Conservation (phyloP, 2,329 filamentous ascomycete genomes). For the Fusarium virguliforme region DNA sequence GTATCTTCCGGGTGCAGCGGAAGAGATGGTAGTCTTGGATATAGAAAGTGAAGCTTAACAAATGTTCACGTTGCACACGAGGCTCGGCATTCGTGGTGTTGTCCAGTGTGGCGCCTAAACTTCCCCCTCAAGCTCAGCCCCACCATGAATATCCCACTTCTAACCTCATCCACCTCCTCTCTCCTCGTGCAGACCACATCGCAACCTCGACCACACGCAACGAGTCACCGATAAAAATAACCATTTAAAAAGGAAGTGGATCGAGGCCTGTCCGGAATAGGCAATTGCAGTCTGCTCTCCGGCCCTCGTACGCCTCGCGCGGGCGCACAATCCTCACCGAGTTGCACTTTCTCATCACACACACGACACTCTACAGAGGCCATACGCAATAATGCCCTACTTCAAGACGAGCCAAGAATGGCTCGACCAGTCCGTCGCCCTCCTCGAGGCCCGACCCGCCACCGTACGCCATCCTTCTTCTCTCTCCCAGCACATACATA, state of each 20-base stretch:
- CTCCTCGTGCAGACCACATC: slow-evolving; percentile 35
- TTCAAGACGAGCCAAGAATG: slow-evolving; percentile 89
- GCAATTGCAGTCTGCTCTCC: background rate
- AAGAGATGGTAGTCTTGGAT: background rate
- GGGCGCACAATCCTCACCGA: slow-evolving; percentile 3
- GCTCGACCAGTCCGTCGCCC: slow-evolving; percentile 88
- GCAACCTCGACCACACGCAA: background rate
- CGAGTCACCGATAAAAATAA: background rate
- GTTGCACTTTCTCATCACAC: background rate
- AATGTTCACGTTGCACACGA: background rate
- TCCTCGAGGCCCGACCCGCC: slow-evolving; percentile 88
- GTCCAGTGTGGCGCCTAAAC: slow-evolving; percentile 27
- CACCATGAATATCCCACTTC: slow-evolving; percentile 45
- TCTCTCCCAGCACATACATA: slow-evolving; percentile 21
- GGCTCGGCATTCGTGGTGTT: slow-evolving; percentile 15
- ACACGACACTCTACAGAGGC: slow-evolving; percentile 25
- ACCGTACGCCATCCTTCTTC: slow-evolving; percentile 72
- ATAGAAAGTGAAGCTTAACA: slow-evolving; percentile 3
- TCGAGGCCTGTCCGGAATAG: background rate
- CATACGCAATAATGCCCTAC: slow-evolving; percentile 76
- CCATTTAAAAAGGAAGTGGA: background rate
- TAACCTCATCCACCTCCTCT: slow-evolving; percentile 35
- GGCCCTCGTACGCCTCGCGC: background rate
- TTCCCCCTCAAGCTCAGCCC: slow-evolving; percentile 30
- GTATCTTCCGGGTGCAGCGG: too few species aligned